Base-by-base conservation (phyloP, 257 asterid species). In the Cruciata laevipes region DNA sequence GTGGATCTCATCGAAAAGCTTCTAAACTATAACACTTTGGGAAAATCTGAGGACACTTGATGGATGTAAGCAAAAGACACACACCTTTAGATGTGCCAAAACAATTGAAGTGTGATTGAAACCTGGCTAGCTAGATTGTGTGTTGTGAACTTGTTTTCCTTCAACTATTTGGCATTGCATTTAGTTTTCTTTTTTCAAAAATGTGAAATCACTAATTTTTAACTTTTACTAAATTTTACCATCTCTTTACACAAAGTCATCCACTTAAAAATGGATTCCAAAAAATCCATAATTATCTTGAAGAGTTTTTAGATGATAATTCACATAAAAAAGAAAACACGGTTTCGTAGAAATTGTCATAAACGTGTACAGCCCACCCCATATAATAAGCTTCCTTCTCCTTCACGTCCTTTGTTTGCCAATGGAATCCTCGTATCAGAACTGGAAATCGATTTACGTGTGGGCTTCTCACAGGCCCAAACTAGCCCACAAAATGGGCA, bases 1-100 rank as follows among this genome's bases (percentile, higher is more conserved):
- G 97, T 93, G 56, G 99, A 93, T 75, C 87, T 90, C 78, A 93
- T 90, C 27, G 99, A 93, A 87, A 93, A 93, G 86, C 99, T 93
- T 71, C 86, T 93, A 66, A 93, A 93, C 87, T 93, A 93, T 69
- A 93, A 90, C 80, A 88, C 98, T 78, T 61, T 92, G 86, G 98
- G 89, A 87, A 92, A 92, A 79, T 82, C 96, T 0, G 97, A 92
- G 77, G 93, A 96, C 20, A 47, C 21, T 69, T 92, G 84, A 87
- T 66, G 76, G 60, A 47, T 44, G n/a, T n/a, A n/a, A n/a, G n/a
- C n/a, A n/a, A n/a, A n/a, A n/a, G n/a, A n/a, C n/a, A n/a, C n/a
- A n/a, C n/a, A n/a, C n/a, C n/a, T n/a, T 40, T 0, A 40, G 16
- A 40, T 10, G 16, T 40, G 47, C 38, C 38, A 35, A 35, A 35